These are phyloP conservation scores for Hebeloma cylindrosporum DNA, from an alignment of 768 basidiomycete genomes.

Conservation along the genomic window DNA sequence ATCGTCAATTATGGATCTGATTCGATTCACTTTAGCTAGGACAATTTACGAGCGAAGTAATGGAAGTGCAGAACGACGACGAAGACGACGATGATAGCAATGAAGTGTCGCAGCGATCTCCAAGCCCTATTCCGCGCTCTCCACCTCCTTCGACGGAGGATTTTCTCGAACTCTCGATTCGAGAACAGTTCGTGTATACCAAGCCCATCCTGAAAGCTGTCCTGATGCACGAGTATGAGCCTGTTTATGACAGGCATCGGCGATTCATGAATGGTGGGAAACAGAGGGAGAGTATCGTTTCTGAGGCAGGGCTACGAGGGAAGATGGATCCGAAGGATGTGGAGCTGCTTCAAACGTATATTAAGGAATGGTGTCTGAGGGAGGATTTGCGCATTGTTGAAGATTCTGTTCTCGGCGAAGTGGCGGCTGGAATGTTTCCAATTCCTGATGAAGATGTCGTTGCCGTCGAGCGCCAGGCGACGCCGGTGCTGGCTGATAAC, in stretches of 20 bases:
- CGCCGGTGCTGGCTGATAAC: neutral
- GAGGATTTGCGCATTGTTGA: slow-evolving; percentile 21
- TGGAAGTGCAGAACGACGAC: slow-evolving; percentile 42
- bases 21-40: slow-evolving; percentile 60
- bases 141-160: slow-evolving; percentile 40
- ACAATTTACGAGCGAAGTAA: slow-evolving; percentile 46
- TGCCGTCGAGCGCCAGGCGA: neutral
- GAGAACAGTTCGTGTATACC: slow-evolving; percentile 62
- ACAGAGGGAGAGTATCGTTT: slow-evolving; percentile 39
- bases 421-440: no score
- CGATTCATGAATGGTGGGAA: slow-evolving; percentile 60
- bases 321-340: slow-evolving; percentile 43
- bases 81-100: slow-evolving; percentile 27
- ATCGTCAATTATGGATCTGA: no score
- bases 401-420: no score
- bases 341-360: slow-evolving; percentile 30
- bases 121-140: slow-evolving; percentile 42
- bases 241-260: slow-evolving; percentile 48
- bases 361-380: slow-evolving; percentile 47
- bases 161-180: slow-evolving; percentile 52
- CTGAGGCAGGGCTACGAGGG: slow-evolving; percentile 38
- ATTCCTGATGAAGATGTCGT: no score
- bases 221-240: slow-evolving; percentile 53
- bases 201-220: slow-evolving; percentile 64
- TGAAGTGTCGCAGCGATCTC: slow-evolving; percentile 24